Base-by-base conservation (phyloP, 768 basidiomycete species). In the Termitomyces sp. region DNA sequence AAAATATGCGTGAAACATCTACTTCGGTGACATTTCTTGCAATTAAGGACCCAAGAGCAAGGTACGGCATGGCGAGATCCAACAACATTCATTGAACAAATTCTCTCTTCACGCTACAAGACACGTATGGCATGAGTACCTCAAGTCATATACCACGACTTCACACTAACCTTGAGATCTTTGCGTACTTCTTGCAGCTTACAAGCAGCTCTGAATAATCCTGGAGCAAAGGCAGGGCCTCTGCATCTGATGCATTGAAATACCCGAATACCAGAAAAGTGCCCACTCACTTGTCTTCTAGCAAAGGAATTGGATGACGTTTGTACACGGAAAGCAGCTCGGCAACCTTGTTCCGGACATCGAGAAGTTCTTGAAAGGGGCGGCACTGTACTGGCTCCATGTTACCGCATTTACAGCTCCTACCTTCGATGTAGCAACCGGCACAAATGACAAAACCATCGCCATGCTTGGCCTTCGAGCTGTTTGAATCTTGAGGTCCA, bases 391-490 rank as follows among this genome's bases (percentile, higher is more conserved):
- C 75, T 0, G 88, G 83, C 13, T 71, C 62, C 90, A 93, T 90
- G 8, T 60, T 47, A 26, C 67, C 72, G 65, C 91, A 93, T 36
- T 59, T 63, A 65, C 92, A 94, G n/a, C 76, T 80, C 32, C 92
- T 80, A 12, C 92, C 92, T 66, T 93, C 91, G 5, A 80, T 79
- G 66, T 87, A 93, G 70, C 92, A 94, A 12, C 76, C 76, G 0
- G 88, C 72, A 69, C 92, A 94, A 6, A 91, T 70, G 20, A 80
- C 69, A 58, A 83, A 73, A 13, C 78, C 80, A 60, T 78, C 77
- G 1, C 79, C 80, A 12, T 66, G 64, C 18, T 59, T 66, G 5
- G 50, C 49, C 49, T 60, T 48, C 28, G 38, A 3, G 43, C 47
- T 50, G 5, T 61, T 58, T 16, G 55, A 55, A 40, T 36, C 43